Evolutionary conservation across 2,329 filamentous ascomycete species (phyloP).

Genomic region (Celoporthe dispersa): DNA sequence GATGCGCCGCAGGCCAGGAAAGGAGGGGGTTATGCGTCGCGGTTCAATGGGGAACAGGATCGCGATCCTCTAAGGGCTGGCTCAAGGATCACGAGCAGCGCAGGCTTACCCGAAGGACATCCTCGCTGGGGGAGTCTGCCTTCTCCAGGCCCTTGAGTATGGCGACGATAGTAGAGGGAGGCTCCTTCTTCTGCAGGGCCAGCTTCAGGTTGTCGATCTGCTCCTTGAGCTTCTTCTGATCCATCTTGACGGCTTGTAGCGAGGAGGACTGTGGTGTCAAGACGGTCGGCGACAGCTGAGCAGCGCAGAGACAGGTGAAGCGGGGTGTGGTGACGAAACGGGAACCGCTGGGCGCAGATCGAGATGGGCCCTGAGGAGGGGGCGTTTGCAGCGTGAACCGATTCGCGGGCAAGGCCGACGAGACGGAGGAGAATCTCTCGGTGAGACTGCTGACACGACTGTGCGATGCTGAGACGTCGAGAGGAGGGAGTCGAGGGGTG

Average conservation of each 20-base stretch:
- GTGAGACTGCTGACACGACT: neutral
- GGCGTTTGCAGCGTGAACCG: neutral
- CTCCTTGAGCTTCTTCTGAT: slow-evolving; percentile 78
- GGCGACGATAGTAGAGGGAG: slow-evolving; percentile 70
- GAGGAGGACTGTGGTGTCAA: neutral
- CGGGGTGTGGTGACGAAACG: neutral
- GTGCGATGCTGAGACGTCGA: neutral
- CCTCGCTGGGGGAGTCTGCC: slow-evolving; percentile 82
- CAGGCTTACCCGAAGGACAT: slow-evolving; percentile 74
- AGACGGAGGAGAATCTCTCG: neutral
- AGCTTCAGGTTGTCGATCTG: slow-evolving; percentile 81
- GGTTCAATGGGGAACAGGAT: neutral
- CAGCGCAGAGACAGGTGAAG: neutral
- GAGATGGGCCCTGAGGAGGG: neutral
- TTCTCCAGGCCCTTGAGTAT: slow-evolving; percentile 80
- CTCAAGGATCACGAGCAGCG: neutral
- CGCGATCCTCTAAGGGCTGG: neutral
- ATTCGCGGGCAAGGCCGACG: neutral
- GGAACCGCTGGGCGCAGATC: neutral
- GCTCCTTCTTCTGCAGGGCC: slow-evolving; percentile 75
- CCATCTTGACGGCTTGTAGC: slow-evolving; percentile 51
- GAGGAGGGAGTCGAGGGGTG: neutral
- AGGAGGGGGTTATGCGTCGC: neutral
- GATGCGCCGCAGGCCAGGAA: neutral
- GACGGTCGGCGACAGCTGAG: neutral